A percentile compares a stretch with the other conserved stretches of the same genome.
Evolutionary conservation across 208 protist species (phyloP).

Genomic region (Vickermania ingenoplastis): DNA sequence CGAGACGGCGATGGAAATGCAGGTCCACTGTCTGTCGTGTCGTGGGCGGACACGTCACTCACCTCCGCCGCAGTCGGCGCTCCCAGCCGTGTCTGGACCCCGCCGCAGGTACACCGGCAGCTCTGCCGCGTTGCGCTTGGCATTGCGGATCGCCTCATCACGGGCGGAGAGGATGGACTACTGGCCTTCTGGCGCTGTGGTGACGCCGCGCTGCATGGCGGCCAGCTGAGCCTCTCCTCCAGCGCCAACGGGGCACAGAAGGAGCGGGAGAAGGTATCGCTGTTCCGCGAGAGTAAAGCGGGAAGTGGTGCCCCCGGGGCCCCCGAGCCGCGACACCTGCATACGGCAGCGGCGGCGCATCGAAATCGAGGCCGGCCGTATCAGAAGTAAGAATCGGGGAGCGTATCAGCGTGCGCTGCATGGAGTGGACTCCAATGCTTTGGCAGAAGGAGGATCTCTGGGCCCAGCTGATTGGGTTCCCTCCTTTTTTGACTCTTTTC

Average conservation of each 20-base stretch:
- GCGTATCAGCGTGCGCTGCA: too few relatives aligned
- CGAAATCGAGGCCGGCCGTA: too few relatives aligned
- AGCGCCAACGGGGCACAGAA: conserved; percentile 13
- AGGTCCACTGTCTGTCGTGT: conserved; percentile 34
- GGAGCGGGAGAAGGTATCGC: not conserved
- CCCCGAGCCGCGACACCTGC: too few relatives aligned
- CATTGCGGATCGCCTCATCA: conserved; percentile 60
- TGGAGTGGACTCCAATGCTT: too few relatives aligned
- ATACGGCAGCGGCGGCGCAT: too few relatives aligned
- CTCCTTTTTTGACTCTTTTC: too few relatives aligned
- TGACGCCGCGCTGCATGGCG: conserved; percentile 2
- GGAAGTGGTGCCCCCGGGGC: too few relatives aligned
- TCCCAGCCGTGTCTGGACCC: conserved; percentile 8
- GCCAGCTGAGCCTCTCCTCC: conserved; percentile 9
- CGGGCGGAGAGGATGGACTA: conserved; percentile 71
- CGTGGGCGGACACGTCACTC: conserved; percentile 9
- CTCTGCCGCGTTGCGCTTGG: conserved; percentile 59
- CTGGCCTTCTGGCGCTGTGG: conserved; percentile 54
- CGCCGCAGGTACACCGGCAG: conserved; percentile 43
- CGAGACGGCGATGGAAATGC: conserved; percentile 74
- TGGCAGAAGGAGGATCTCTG: too few relatives aligned
- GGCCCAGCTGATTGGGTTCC: too few relatives aligned
- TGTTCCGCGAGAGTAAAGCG: not conserved
- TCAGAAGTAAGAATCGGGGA: too few relatives aligned
- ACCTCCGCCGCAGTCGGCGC: not conserved